Evolutionary conservation across 2,329 filamentous ascomycete species (phyloP).

Genomic region (Fusarium vanettenii): DNA sequence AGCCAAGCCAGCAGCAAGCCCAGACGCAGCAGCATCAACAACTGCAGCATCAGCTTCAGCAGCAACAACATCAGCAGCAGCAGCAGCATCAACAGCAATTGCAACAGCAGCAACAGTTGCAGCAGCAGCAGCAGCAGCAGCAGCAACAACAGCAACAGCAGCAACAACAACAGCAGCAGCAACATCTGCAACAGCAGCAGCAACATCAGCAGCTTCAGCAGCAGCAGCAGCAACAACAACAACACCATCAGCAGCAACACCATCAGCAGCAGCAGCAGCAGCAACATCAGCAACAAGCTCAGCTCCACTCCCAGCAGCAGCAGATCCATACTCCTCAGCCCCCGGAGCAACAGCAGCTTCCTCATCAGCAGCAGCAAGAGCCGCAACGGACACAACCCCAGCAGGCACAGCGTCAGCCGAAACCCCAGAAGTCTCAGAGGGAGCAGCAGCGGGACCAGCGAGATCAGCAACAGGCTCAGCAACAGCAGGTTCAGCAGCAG

Average conservation of each 20-base stretch:
- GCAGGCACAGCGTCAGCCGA: slow-evolving; percentile 45
- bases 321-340: slow-evolving; percentile 46
- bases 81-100: slow-evolving; percentile 43
- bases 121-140: slow-evolving; percentile 48
- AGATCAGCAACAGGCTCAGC: slow-evolving; percentile 39
- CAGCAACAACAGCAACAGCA: slow-evolving; percentile 43
- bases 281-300: slow-evolving; percentile 44
- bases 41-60: slow-evolving; percentile 44
- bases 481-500: slow-evolving; percentile 43
- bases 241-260: slow-evolving; percentile 42
- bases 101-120: slow-evolving; percentile 48
- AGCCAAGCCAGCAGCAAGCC: slow-evolving; percentile 41
- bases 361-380: slow-evolving; percentile 45
- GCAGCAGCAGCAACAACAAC: slow-evolving; percentile 42
- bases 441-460: slow-evolving; percentile 44
- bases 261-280: slow-evolving; percentile 44
- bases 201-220: slow-evolving; percentile 45
- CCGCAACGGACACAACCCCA: slow-evolving; percentile 22
- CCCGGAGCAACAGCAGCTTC: slow-evolving; percentile 49
- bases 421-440: slow-evolving; percentile 43
- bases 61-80: slow-evolving; percentile 46
- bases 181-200: slow-evolving; percentile 47
- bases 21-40: slow-evolving; percentile 44
- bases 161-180: slow-evolving; percentile 45
- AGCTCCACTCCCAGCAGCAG: slow-evolving; percentile 38